Base-by-base conservation (phyloP, 2,329 filamentous ascomycete genomes). In the Aspergillus pseudoviridinutans region DNA sequence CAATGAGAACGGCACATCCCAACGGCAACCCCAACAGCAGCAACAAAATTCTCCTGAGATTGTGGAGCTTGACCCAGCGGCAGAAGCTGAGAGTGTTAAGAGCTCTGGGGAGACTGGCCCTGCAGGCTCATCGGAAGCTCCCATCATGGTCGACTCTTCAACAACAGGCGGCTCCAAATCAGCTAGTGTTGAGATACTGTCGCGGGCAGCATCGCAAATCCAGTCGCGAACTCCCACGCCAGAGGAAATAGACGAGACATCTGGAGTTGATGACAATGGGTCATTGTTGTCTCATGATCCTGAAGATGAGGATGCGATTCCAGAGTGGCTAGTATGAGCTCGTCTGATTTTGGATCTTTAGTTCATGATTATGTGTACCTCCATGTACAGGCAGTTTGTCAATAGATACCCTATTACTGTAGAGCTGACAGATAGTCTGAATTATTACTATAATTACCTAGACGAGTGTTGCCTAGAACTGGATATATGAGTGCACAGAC, bases 281-380 rank as follows among this genome's bases (percentile, higher is more conserved):
- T 85, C 82, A 4, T 66, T 86, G 50, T 71, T 84, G 7, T 83
- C 84, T 1, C 81, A 87, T 63, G 85, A 87, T 64, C 84, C 85
- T 0, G 85, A 87, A 32, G 85, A 87, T 63, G 83, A 86, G 51
- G 84, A 87, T 67, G 84, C 84, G 2, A 84, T 87, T 61, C 85
- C 85, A 3, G 84, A 87, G 47, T 87, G 85, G 85, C 68, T 87
- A 50, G 70, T 80, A 61, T 76, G 65, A 53, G 70, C 73, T 63
- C 71, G 61, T 56, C 29, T 2, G 29, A 28, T 50, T 9, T 50
- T 28, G 32, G 4, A 10, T 42, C 7, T 1, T 38, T 24, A 24
- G 2, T 47, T 22, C 41, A 20, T 44, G 41, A 38, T 38, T 17
- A 17, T 17, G 32, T 7, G 32, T 38, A 17, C 17, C 6, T 24